A percentile compares a stretch with the other conserved stretches of the same genome.
These are phyloP conservation scores for Pseudogymnoascus sp. DNA, from an alignment of 2,329 filamentous ascomycete genomes.

Conservation along the genomic window DNA sequence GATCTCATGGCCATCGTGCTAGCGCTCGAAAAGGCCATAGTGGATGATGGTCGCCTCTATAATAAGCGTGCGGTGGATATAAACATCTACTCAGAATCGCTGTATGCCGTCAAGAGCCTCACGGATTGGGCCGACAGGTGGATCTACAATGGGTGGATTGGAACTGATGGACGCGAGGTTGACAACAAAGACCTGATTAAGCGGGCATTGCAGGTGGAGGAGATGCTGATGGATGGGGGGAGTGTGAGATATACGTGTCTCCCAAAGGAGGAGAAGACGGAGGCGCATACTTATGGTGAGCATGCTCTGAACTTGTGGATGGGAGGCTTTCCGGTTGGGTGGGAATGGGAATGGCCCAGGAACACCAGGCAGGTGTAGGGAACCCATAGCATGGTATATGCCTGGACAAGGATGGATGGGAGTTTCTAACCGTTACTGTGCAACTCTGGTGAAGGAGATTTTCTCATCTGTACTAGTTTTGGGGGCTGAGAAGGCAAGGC, in stretches of 20 bases:
- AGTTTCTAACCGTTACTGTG: too few relatives aligned
- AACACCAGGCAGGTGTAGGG: neutral
- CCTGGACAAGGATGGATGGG: neutral
- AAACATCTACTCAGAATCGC: neutral
- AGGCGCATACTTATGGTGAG: neutral
- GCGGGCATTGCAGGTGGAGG: neutral
- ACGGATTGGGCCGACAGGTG: conserved; percentile 1
- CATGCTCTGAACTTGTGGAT: neutral
- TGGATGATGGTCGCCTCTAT: neutral
- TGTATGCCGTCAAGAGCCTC: neutral
- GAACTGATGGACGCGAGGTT: neutral
- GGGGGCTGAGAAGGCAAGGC: neutral
- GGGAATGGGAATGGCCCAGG: conserved; percentile 1
- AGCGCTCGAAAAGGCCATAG: neutral
- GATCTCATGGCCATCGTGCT: neutral
- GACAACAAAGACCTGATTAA: neutral
- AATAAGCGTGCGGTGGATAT: neutral
- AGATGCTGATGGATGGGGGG: neutral
- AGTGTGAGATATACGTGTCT: neutral
- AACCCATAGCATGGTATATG: neutral
- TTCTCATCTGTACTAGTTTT: neutral
- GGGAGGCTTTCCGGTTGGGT: neutral
- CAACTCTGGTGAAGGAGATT: neutral
- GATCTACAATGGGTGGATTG: neutral
- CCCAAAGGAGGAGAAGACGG: neutral